Base-by-base conservation (phyloP, 257 asterid species). In the Rubia yunnanensis region DNA sequence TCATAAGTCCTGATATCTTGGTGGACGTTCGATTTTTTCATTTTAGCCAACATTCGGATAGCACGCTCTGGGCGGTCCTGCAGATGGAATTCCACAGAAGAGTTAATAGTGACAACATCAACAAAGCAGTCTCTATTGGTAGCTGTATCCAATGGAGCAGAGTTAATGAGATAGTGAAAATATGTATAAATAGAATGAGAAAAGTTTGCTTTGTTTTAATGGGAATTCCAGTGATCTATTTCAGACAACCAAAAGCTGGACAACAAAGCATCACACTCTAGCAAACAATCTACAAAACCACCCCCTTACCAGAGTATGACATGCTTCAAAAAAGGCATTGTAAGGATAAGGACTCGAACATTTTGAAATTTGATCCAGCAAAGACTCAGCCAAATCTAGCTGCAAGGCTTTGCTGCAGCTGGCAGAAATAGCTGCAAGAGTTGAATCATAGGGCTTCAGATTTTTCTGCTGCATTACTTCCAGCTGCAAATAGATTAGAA, bases 31-130 rank as follows among this genome's bases (percentile, higher is more conserved):
- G 71, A 72, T 53, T 76, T 8, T 70, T 71, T 89, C 95, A 89
- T 83, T 81, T 76, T 83, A 66, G 83, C 83, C 78, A 83, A 76
- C 67, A 80, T 73, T 53, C 70, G 73, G 50, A 87, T 73, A 38
- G 97, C 97, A 67, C 87, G 82, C 72, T 87, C 97, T 55, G 94
- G 94, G 72, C 54, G 82, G 77, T 87, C 98, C 98, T 91, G 84
- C 84, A 81, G 66, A 72, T 82, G 71, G 28, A 78, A 64, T 78
- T 46, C 48, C 64, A 62, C 28, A 13, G 38, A 65, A 54, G 46
- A 48, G 55, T 50, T 32, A 66, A 18, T 13, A 53, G 39, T 13
- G 18, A 38, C 30, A 20, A 61, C 27, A 14, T 63, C 30, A 28
- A 46, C 28, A 64, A 32, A 17, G 28, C 11, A 28, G 7, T 18